Percentiles rank a stretch among this genome's conserved stretches.
phyloP scores from a whole-genome alignment of 2,329 filamentous ascomycete species.

The Stachybotrys chartarum region DNA sequence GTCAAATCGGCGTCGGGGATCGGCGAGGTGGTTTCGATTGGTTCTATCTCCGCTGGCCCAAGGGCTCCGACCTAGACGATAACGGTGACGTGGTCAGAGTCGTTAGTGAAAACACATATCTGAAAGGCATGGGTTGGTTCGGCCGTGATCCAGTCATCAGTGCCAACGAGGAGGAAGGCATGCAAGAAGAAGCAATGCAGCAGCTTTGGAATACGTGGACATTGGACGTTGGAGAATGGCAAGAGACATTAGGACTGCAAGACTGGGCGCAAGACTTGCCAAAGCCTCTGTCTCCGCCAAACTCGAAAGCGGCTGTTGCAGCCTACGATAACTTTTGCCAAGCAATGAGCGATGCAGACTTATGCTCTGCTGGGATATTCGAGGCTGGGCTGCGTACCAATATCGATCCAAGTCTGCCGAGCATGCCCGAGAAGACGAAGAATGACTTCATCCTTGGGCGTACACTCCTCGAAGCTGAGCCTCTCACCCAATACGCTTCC shows the following conservation, averaged over 20 bases:
- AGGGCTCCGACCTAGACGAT: constrained; percentile 60
- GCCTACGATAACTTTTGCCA: constrained; percentile 49
- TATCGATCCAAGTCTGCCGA: constrained; percentile 58
- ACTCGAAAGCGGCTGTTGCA: constrained; percentile 31
- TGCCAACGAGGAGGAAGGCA: constrained; percentile 26
- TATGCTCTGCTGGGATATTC: constrained; percentile 44
- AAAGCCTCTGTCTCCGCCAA: constrained; percentile 5
- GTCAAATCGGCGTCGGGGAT: constrained; percentile 90
- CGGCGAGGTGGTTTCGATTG: constrained; percentile 82
- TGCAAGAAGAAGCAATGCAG: constrained; percentile 55
- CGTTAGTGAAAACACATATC: constrained; percentile 74
- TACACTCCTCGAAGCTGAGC: constrained; percentile 39
- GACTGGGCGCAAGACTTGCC: constrained; percentile 27
- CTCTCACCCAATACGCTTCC: constrained; percentile 19
- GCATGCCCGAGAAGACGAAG: constrained; percentile 35
- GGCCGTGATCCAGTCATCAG: constrained; percentile 49
- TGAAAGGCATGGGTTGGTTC: constrained; percentile 69
- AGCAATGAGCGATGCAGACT: constrained; percentile 58
- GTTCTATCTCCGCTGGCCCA: constrained; percentile 75
- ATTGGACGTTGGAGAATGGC: constrained; percentile 55
- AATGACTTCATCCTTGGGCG: constrained; percentile 46
- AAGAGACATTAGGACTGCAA: constrained; percentile 30
- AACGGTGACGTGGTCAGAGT: constrained; percentile 66
- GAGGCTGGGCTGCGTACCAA: constrained; percentile 35
- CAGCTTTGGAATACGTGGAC: constrained; percentile 64